phyloP scores from a whole-genome alignment of 257 asterid species.

The Primulina tabacum region DNA sequence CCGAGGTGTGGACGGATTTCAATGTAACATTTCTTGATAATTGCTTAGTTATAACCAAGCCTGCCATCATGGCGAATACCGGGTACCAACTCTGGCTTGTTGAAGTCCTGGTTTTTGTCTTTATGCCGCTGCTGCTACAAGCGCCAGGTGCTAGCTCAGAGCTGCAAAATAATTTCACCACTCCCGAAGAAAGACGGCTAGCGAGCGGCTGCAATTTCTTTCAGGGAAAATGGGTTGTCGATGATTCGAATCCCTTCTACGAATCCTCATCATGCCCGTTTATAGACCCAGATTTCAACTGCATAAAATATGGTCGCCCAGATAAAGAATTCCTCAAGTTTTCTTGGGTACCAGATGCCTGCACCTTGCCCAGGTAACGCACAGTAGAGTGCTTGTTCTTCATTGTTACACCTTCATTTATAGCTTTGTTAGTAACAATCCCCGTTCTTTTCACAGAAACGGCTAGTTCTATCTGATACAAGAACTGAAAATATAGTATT shows the following conservation, averaged over 20 bases:
- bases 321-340: slow-evolving; percentile 56
- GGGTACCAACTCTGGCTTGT: background rate
- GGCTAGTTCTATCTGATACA: no score
- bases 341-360: slow-evolving; percentile 62
- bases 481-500: no score
- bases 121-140: background rate
- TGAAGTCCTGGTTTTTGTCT: slow-evolving; percentile 19
- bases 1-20: no score
- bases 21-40: no score
- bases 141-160: slow-evolving; percentile 21
- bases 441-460: no score
- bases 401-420: no score
- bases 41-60: background rate
- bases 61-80: slow-evolving; percentile 23
- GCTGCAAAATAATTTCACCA: slow-evolving; percentile 24
- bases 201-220: slow-evolving; percentile 51
- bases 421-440: no score
- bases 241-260: slow-evolving; percentile 50
- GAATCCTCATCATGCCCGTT: slow-evolving; percentile 54
- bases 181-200: slow-evolving; percentile 19
- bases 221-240: slow-evolving; percentile 58
- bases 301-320: slow-evolving; percentile 63
- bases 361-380: slow-evolving; percentile 55
- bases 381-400: no score
- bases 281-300: slow-evolving; percentile 64